phyloP scores from a whole-genome alignment of 169 alveolate genomes.

The Plasmodium sp. region DNA sequence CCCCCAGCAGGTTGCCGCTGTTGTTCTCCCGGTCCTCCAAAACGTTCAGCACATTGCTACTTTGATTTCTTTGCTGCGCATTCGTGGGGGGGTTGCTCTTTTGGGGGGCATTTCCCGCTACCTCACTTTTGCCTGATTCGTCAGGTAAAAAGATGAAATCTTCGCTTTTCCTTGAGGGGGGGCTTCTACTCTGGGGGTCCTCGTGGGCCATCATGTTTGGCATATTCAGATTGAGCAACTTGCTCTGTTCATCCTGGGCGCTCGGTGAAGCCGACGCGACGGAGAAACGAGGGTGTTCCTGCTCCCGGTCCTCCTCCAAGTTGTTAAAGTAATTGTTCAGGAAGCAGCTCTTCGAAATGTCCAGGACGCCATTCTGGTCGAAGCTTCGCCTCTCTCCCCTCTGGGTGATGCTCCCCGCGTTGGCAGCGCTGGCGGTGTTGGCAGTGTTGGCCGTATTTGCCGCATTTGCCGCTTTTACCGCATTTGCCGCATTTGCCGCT shows the following conservation, averaged over 20 bases:
- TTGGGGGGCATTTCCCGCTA: background rate
- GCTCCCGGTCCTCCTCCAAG: background rate
- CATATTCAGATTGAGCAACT: background rate
- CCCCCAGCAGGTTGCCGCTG: background rate
- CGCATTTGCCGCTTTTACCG: background rate
- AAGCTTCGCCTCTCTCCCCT: background rate
- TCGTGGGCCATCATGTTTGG: background rate
- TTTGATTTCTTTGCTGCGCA: background rate
- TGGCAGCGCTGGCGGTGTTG: background rate
- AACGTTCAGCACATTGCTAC: background rate
- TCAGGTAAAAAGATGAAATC: background rate
- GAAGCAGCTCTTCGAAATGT: slow-evolving; percentile 54
- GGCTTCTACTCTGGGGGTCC: background rate
- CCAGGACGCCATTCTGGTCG: slow-evolving; percentile 6
- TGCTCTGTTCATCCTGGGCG: background rate
- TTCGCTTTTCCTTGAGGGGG: background rate
- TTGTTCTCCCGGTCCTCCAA: background rate
- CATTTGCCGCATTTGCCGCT: background rate
- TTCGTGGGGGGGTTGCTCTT: background rate
- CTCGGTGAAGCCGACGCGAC: background rate
- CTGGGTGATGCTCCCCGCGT: background rate
- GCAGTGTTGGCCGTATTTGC: too few species aligned
- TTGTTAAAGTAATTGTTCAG: slow-evolving; percentile 47
- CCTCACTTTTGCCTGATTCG: background rate
- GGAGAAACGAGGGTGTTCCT: background rate